These are phyloP conservation scores for Agastache rugosa DNA, from an alignment of 257 asterid species.

Conservation along the genomic window DNA sequence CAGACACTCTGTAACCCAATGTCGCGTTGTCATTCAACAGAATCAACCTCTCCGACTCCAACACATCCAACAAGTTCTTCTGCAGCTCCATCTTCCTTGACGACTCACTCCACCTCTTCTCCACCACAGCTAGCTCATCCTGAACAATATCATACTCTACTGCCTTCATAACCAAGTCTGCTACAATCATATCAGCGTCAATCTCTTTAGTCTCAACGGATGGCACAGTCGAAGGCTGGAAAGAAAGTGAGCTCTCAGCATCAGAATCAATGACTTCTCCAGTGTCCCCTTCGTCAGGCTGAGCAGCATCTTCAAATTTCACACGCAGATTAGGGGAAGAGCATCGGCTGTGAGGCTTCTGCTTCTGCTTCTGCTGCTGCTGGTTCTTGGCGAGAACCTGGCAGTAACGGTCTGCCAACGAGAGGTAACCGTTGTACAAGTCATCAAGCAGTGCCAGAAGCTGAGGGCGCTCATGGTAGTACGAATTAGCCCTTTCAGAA, in stretches of 20 bases:
- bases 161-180: constrained; percentile 72
- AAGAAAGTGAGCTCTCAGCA: constrained; percentile 77
- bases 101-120: constrained; percentile 60
- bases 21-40: constrained; percentile 80
- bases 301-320: constrained; percentile 41
- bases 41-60: constrained; percentile 91
- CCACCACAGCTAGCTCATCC: constrained; percentile 61
- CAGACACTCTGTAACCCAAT: constrained; percentile 67
- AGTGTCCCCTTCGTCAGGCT: constrained; percentile 44
- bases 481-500: constrained; percentile 73
- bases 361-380: constrained; percentile 26
- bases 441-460: constrained; percentile 73
- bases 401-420: constrained; percentile 84
- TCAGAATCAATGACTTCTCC: constrained; percentile 73
- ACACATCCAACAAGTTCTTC: constrained; percentile 79
- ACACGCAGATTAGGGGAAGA: constrained; percentile 54
- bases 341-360: constrained; percentile 45
- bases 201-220: constrained; percentile 34
- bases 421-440: constrained; percentile 77
- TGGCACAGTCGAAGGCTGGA: constrained; percentile 48
- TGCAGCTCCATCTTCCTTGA: constrained; percentile 81
- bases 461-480: constrained; percentile 90
- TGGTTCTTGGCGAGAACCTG: constrained; percentile 71
- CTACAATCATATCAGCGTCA: constrained; percentile 63
- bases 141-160: constrained; percentile 69